Evolutionary conservation across 2,329 filamentous ascomycete species (phyloP).

Genomic region (Thielaviopsis musarum): DNA sequence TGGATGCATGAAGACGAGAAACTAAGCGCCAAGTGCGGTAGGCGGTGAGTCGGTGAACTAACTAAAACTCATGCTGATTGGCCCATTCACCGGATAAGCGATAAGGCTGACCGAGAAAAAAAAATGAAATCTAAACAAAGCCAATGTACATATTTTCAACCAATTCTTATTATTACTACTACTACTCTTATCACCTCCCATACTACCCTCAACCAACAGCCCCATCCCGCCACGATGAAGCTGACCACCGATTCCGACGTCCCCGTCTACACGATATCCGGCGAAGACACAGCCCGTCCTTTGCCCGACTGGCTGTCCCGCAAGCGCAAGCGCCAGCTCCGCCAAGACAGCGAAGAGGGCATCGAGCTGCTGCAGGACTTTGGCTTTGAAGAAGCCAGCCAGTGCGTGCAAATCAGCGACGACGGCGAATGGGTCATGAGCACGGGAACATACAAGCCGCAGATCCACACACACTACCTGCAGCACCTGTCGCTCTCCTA

Average conservation of each 20-base stretch:
- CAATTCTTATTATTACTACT: background rate
- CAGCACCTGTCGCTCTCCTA: constrained; percentile 89
- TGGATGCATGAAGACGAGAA: too few species aligned
- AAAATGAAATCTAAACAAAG: background rate
- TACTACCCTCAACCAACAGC: background rate
- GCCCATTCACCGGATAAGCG: constrained; percentile 7
- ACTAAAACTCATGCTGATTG: background rate
- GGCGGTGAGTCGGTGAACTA: constrained; percentile 3
- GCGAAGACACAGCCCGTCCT: constrained; percentile 69
- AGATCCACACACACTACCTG: constrained; percentile 92
- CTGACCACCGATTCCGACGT: constrained; percentile 67
- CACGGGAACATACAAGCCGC: constrained; percentile 57
- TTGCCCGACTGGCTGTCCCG: constrained; percentile 91
- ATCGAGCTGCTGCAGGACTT: constrained; percentile 95
- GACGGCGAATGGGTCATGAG: constrained; percentile 98
- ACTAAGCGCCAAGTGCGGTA: background rate
- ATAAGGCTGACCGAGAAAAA: constrained; percentile 10
- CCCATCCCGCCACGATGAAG: constrained; percentile 41
- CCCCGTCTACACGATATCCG: constrained; percentile 88
- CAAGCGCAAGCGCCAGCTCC: constrained; percentile 76
- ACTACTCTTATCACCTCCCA: background rate
- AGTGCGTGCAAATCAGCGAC: constrained; percentile 75
- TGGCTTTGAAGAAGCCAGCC: constrained; percentile 89
- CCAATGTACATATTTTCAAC: background rate
- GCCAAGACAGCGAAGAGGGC: constrained; percentile 82